Base-by-base conservation (phyloP, 2,329 filamentous ascomycete genomes). In the Pseudogymnoascus sp. region DNA sequence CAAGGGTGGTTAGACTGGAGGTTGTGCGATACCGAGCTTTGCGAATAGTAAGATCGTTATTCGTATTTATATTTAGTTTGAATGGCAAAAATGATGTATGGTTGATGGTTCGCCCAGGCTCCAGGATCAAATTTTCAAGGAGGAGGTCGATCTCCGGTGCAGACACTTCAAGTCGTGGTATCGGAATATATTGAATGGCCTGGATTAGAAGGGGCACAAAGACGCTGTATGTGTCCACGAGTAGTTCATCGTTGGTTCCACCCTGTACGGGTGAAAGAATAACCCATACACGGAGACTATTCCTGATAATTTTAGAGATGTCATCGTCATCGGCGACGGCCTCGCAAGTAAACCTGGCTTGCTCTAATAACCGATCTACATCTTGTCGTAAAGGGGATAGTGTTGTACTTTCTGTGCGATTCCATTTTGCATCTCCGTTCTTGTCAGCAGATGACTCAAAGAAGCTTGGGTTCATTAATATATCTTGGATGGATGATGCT, bases 1-100 rank as follows among this genome's bases (percentile, higher is more conserved):
- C 82, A 1, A 89, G 79, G 0, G 90, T 92, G 23, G 85, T 88
- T 63, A 88, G 79, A 5, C 76, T 76, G n/a, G 77, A 77, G 0
- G 89, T 85, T 0, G 89, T 92, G 59, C 84, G 74, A 79, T 88
- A 84, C 5, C 82, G 86, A 16, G 86, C 87, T 73, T 96, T 96
- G 67, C 88, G 84, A 42, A 97, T 85, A 67, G 96, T 91, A 35
- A 97, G 77, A 68, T 96, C 89, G 70, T 95, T 97, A 74, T 88
- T 88, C 0, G 90, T 93, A 66, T 92, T 87, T 3, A 97, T 78
- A 50, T 89, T 87, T 62, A 97, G 79, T 63, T 86, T 85, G 76
- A 91, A 93, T 0, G 93, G 93, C 0, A 97, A 80, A 78, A 97
- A 97, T 0, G 92, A 96, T 2, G 89, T 91, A 66, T 88, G 79